Conservation (phyloP, 352 stramenopile genomes). For the Pythium myriotylum region DNA sequence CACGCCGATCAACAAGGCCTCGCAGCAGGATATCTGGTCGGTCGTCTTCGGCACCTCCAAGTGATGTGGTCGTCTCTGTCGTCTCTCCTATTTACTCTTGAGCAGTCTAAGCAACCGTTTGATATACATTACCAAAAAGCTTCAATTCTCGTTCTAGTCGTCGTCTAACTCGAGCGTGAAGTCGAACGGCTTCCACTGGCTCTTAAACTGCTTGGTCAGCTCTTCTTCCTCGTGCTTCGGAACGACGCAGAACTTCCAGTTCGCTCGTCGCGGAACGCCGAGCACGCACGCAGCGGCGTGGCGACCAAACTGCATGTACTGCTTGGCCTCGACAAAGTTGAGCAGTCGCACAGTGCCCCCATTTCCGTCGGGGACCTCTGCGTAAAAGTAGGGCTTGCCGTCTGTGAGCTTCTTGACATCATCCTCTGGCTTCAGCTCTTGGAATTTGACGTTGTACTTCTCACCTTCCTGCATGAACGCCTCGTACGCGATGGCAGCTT, state of each 20-base stretch:
- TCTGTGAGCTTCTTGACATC: constrained; percentile 42
- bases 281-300: constrained; percentile 63
- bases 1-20: not conserved
- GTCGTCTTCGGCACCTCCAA: constrained; percentile 30
- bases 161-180: constrained; percentile 61
- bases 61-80: not conserved
- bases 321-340: constrained; percentile 70
- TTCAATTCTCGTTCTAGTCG: constrained; percentile 3
- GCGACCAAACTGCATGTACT: constrained; percentile 86
- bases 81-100: constrained; percentile 15
- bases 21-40: constrained; percentile 30
- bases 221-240: constrained; percentile 69
- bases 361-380: constrained; percentile 55
- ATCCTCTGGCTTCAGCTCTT: constrained; percentile 43
- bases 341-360: constrained; percentile 45
- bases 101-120: constrained; percentile 1
- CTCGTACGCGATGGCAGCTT: constrained; percentile 36
- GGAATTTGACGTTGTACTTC: constrained; percentile 75
- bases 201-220: constrained; percentile 68
- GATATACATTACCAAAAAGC: not conserved
- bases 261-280: constrained; percentile 62
- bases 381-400: constrained; percentile 67
- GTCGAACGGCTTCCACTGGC: constrained; percentile 68
- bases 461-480: constrained; percentile 70
- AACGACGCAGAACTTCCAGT: constrained; percentile 87